phyloP scores from a whole-genome alignment of 495 filamentous ascomycete genomes.

The Hyaloscypha finlandica region DNA sequence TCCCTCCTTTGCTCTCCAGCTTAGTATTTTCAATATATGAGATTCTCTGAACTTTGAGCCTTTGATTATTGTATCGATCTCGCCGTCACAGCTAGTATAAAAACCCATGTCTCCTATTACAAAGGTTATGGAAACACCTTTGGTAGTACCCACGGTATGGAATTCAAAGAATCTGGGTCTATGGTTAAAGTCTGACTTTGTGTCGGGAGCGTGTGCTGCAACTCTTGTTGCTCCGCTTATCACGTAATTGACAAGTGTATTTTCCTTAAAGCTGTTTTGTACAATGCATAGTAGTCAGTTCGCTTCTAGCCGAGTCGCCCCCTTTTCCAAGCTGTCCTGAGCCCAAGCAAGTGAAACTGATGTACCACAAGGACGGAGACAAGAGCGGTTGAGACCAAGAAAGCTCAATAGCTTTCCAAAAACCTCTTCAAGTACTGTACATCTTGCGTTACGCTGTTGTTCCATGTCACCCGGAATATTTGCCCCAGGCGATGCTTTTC shows the following conservation, averaged over 20 bases:
- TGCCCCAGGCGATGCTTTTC: neutral
- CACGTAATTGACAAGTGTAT: conserved; percentile 85
- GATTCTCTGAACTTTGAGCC: no score
- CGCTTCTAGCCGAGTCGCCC: no score
- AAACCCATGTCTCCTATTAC: conserved; percentile 5
- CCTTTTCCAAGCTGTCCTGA: no score
- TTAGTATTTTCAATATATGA: no score
- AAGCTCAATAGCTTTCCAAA: no score
- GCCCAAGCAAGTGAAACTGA: no score
- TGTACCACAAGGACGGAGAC: no score
- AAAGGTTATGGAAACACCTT: conserved; percentile 13
- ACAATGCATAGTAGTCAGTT: no score
- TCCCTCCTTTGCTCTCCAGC: no score
- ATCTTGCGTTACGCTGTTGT: neutral
- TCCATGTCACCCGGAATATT: neutral
- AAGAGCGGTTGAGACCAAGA: no score
- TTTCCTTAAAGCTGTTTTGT: conserved; percentile 17
- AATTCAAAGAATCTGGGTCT: conserved; percentile 73
- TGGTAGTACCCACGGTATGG: conserved; percentile 50
- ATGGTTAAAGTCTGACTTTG: conserved; percentile 70
- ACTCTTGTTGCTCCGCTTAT: conserved; percentile 84
- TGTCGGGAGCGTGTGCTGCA: conserved; percentile 74
- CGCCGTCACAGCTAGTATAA: no score
- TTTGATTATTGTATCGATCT: no score
- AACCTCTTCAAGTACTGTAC: neutral